A percentile compares a stretch with the other conserved stretches of the same genome.
Conservation (phyloP, 176 grass and related monocot genomes). For the Carex parvula region DNA sequence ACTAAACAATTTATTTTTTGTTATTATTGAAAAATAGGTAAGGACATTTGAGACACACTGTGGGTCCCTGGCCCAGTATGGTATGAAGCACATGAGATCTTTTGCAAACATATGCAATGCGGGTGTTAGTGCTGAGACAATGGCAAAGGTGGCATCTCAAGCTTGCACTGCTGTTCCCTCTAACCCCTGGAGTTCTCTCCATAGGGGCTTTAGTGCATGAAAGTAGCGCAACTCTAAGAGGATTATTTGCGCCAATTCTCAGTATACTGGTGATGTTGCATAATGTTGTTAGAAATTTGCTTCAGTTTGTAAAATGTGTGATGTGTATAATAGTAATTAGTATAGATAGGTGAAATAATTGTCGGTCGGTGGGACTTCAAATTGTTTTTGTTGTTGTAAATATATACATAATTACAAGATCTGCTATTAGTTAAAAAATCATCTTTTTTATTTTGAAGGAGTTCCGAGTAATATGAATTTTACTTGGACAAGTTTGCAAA, state of each 20-base stretch:
- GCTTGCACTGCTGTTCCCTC: slow-evolving; percentile 64
- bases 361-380: not conserved
- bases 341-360: slow-evolving; percentile 22
- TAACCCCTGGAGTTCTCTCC: slow-evolving; percentile 76
- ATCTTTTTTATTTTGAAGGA: not conserved
- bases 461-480: not conserved
- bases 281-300: not conserved
- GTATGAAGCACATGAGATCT: slow-evolving; percentile 96
- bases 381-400: slow-evolving; percentile 28
- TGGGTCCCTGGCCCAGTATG: slow-evolving; percentile 81
- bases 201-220: slow-evolving; percentile 76
- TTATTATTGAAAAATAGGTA: slow-evolving; percentile 45
- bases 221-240: not conserved
- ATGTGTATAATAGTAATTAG: slow-evolving; percentile 16
- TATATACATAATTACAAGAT: slow-evolving; percentile 16
- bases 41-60: slow-evolving; percentile 76
- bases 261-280: slow-evolving; percentile 3
- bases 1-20: slow-evolving; percentile 11
- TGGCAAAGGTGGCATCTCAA: slow-evolving; percentile 56
- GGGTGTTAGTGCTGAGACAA: slow-evolving; percentile 43
- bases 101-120: slow-evolving; percentile 92
- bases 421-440: not conserved
- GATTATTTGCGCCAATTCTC: not conserved
- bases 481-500: not conserved
- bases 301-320: slow-evolving; percentile 9